Evolutionary conservation across 495 filamentous ascomycete genomes (phyloP), one percentile per base, ranked within the genome.

Genomic region (Podospora bellae-mahoneyi): DNA sequence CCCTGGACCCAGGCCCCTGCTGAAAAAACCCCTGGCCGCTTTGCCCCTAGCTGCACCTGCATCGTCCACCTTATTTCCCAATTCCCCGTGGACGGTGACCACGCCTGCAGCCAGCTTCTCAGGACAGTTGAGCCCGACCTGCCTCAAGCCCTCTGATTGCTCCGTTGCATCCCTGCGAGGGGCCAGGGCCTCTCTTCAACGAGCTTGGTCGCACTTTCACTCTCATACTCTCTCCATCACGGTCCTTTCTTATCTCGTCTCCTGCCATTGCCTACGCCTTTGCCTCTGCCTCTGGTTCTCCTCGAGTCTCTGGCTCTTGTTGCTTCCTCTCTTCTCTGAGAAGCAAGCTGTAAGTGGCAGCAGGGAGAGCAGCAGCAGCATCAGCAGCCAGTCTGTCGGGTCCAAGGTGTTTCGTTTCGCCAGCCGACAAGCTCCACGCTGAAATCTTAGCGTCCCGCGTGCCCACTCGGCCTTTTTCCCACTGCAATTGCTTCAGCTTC

Each of bases 31-130:
- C 74, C 72, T 75, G 39, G 68, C 69, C n/a, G 62, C 69, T 66
- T 66, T 30, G 59, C 68, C 66, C 73, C 71, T 72, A 53, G 66
- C 71, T 71, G 66, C 65, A 72, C 53, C 32, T 66, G 62, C 68
- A 63, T 39, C 44, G 66, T 75, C 75, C 68, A 72, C 68, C 73
- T 71, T 72, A 72, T 73, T 73, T 75, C 70, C 74, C 74, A 70
- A 74, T 68, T 69, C 69, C 68, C 68, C 68, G 64, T 69, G 57
- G 39, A 62, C 60, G 68, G 65, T 48, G 39, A 48, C 39, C 39
- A 48, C 39, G 39, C 68, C 67, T 71, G 69, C 68, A 67, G 32
- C 28, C 53, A 53, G 39, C 62, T 10, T 68, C 63, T 16, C 13
- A 48, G 39, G 39, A 48, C 39, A 48, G 61, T 62, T 69, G 66